These are phyloP conservation scores for Chrysosporium keratinophilum DNA, from an alignment of 2,329 filamentous ascomycete species.

Conservation along the genomic window DNA sequence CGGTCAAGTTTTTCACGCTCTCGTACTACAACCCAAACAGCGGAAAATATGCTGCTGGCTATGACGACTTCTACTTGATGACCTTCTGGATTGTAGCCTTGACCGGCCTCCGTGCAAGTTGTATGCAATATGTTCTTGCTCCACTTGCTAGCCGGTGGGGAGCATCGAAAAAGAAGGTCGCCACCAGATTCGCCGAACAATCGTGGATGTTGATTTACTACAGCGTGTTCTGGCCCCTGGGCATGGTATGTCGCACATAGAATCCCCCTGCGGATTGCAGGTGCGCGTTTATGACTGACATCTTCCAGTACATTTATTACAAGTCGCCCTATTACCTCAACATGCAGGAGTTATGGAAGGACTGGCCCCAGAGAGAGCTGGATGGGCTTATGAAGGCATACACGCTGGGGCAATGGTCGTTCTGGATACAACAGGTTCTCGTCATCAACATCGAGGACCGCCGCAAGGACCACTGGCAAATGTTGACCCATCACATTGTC, in stretches of 20 bases:
- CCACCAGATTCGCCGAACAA: constrained; percentile 82
- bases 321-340: constrained; percentile 71
- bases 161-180: constrained; percentile 62
- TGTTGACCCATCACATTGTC: constrained; percentile 88
- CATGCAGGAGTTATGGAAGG: constrained; percentile 65
- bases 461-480: constrained; percentile 89
- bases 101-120: constrained; percentile 68
- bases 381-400: constrained; percentile 71
- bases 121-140: constrained; percentile 76
- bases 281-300: too few relatives aligned
- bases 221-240: constrained; percentile 66
- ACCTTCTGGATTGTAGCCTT: constrained; percentile 70
- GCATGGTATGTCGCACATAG: constrained; percentile 52
- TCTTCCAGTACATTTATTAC: constrained; percentile 61
- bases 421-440: constrained; percentile 87
- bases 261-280: too few relatives aligned
- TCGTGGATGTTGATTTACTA: constrained; percentile 84
- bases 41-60: constrained; percentile 62
- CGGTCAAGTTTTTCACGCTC: constrained; percentile 74
- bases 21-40: constrained; percentile 66
- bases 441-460: constrained; percentile 90
- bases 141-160: constrained; percentile 65
- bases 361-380: constrained; percentile 71
- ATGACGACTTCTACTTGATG: constrained; percentile 68
- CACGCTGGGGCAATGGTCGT: constrained; percentile 77